Conservation (phyloP, 305 asterid genomes). For the Caryopteris hybrid region DNA sequence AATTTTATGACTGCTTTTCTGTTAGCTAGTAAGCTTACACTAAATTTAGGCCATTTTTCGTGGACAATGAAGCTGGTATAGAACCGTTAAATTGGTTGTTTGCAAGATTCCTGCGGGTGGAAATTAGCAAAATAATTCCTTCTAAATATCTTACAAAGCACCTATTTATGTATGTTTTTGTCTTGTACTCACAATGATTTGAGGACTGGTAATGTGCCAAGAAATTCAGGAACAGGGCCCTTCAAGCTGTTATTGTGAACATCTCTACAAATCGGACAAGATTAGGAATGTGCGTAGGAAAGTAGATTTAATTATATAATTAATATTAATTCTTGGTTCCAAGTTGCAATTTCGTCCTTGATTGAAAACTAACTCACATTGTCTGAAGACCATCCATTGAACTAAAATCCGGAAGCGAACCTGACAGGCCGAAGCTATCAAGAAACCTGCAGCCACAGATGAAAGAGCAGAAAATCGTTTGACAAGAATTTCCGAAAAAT, state of each 20-base stretch:
- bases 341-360: no score
- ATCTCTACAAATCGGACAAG: constrained; percentile 55
- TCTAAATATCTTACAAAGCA: no score
- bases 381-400: constrained; percentile 59
- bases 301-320: no score
- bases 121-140: no score
- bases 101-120: constrained; percentile 70
- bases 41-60: constrained; percentile 40
- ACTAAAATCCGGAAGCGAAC: constrained; percentile 57
- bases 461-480: no score
- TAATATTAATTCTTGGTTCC: no score
- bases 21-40: constrained; percentile 33
- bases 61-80: constrained; percentile 47
- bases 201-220: constrained; percentile 38
- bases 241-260: constrained; percentile 45
- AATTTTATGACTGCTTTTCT: no score
- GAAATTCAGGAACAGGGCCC: constrained; percentile 50
- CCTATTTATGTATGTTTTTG: neutral
- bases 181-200: constrained; percentile 56
- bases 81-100: constrained; percentile 52
- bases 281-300: no score
- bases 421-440: constrained; percentile 41
- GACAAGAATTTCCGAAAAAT: no score
- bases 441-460: constrained; percentile 55
- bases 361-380: constrained; percentile 46